Conservation (phyloP, 2,329 filamentous ascomycete genomes). For the Lanzia echinophila region DNA sequence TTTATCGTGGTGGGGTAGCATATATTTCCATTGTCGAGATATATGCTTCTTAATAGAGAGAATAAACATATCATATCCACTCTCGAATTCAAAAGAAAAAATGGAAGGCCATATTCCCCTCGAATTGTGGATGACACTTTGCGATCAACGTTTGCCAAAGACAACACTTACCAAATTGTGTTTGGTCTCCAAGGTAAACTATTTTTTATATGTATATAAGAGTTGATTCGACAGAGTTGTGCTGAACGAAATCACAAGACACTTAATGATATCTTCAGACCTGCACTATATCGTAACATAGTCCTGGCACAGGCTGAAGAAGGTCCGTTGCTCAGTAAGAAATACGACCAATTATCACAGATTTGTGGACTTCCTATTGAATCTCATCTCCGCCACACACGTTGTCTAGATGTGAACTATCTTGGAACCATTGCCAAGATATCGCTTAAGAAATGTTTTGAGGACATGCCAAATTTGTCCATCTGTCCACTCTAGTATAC, state of each 20-base stretch:
- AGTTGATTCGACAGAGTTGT: not conserved
- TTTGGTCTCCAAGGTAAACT: not conserved
- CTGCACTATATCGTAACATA: slow-evolving; percentile 3
- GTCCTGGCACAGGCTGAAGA: not conserved
- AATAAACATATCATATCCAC: not conserved
- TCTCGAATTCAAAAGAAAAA: not conserved
- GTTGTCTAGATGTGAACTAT: not conserved
- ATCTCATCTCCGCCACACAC: not conserved
- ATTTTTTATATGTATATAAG: not conserved
- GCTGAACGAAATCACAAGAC: slow-evolving; percentile 1
- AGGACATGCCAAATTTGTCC: not conserved
- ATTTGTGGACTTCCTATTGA: not conserved
- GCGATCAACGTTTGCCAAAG: not conserved
- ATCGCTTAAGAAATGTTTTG: not conserved
- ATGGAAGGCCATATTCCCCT: not conserved
- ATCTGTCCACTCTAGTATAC: not conserved
- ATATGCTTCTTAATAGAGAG: not conserved
- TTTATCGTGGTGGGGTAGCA: no score
- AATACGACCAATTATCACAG: not conserved
- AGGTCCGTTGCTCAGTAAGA: not conserved
- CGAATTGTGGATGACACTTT: not conserved
- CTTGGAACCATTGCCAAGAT: not conserved
- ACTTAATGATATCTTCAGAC: not conserved
- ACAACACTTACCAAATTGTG: not conserved
- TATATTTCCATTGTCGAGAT: no score